Base-by-base conservation (phyloP, 164 flowering plant genomes). In the Chloranthus sessilifolius region DNA sequence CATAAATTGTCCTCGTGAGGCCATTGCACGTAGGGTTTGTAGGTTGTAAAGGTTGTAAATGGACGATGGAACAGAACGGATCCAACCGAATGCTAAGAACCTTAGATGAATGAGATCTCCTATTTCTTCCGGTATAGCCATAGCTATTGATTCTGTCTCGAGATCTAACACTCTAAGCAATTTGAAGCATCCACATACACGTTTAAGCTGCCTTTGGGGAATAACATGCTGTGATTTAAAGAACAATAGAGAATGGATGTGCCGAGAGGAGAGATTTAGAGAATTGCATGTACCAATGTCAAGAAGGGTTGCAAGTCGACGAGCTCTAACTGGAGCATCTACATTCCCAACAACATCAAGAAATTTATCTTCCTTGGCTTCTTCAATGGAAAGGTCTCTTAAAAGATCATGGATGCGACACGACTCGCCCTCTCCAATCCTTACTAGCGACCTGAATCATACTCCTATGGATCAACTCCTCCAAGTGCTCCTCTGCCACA, bases 401-500 rank as follows among this genome's bases (percentile, higher is more conserved):
- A 48, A 8, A 9, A 48, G 37, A 48, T 48, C 37, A 33, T 48
- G 52, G 2, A 48, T 22, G 10, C 38, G 38, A 30, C 36, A 29
- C 11, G 5, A 20, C 4, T 48, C 22, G 6, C 12, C 39, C 19
- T 2, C 16, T 8, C 38, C 38, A 31, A 11, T 15, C 8, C 24
- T 15, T 30, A 20, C 30, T 31, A 0, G 27, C 39, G 15, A 20
- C 52, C 7, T 48, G 52, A 29, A 48, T 12, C 25, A 48, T 19
- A 29, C 52, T 48, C 25, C 52, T 19, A 3, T 33, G 3, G 6
- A 21, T 21, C 4, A 30, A 20, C 26, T 48, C 52, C 22, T 8
- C 4, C 14, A 48, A 20, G 37, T 48, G 30, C 20, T 48, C 52
- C 38, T 48, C 52, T 11, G 39, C 38, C 4, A 48, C 52, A 9